Percentiles rank a stretch among this genome's conserved stretches.
phyloP scores from a whole-genome alignment of 164 flowering plant species.

The Chloranthus sessilifolius region DNA sequence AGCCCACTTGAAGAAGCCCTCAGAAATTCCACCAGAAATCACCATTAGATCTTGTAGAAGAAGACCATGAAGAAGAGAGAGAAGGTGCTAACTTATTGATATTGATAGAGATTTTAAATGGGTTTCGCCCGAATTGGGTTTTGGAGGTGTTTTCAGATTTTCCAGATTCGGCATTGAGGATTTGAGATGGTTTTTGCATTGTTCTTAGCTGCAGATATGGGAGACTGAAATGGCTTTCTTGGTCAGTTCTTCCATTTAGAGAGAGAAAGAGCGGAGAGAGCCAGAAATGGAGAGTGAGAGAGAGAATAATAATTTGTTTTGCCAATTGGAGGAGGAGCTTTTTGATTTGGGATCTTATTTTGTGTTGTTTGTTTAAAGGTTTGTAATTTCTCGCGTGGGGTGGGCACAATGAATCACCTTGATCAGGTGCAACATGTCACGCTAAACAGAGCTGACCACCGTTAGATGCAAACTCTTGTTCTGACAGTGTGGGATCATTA shows the following conservation, averaged over 20 bases:
- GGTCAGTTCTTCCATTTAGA: constrained; percentile 1
- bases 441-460: too few species aligned
- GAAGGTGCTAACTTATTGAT: background rate
- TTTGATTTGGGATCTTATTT: background rate
- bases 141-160: constrained; percentile 2
- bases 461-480: too few species aligned
- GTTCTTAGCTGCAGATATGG: background rate
- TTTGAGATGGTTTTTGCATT: background rate
- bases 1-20: constrained; percentile 7
- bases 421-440: too few species aligned
- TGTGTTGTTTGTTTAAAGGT: background rate
- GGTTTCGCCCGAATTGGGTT: constrained; percentile 5
- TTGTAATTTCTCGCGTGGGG: too few species aligned
- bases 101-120: constrained; percentile 8
- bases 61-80: background rate
- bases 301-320: background rate
- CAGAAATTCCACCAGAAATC: constrained; percentile 5
- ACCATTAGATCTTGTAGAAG: constrained; percentile 19
- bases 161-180: constrained; percentile 12
- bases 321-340: too few species aligned
- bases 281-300: background rate
- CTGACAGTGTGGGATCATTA: too few species aligned
- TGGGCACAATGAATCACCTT: too few species aligned
- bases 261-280: background rate
- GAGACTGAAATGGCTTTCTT: background rate